Percentiles rank a stretch among this genome's conserved stretches.
Evolutionary conservation across 768 basidiomycete species (phyloP).

Genomic region (Kwoniella dendrophila): DNA sequence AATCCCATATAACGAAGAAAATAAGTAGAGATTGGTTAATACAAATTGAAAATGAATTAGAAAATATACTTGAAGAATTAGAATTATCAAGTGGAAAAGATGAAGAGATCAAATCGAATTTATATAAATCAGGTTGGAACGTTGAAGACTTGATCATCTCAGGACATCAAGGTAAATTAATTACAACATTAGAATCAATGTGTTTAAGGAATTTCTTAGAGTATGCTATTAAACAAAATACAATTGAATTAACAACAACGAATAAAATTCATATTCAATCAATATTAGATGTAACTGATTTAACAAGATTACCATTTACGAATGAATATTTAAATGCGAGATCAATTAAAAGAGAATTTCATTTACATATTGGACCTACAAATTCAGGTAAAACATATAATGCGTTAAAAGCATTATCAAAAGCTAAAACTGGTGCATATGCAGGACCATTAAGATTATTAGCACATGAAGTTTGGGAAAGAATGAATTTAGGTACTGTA

Average conservation of each 20-base stretch:
- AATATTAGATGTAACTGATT: conserved; percentile 34
- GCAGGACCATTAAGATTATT: conserved; percentile 89
- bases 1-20: background rate
- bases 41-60: conserved; percentile 9
- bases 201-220: conserved; percentile 38
- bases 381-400: conserved; percentile 97
- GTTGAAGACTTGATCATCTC: conserved; percentile 30
- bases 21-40: conserved; percentile 15
- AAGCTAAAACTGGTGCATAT: conserved; percentile 73
- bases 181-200: conserved; percentile 36
- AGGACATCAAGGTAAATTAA: conserved; percentile 33
- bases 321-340: conserved; percentile 58
- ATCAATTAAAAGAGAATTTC: conserved; percentile 69
- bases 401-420: conserved; percentile 83
- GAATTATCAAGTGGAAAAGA: too few species aligned
- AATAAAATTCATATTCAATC: conserved; percentile 26
- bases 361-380: conserved; percentile 96
- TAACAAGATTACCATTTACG: conserved; percentile 42
- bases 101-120: too few species aligned
- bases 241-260: background rate
- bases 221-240: conserved; percentile 1
- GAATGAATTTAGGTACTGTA: conserved; percentile 87
- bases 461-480: conserved; percentile 90
- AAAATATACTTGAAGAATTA: too few species aligned
- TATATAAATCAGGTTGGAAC: too few species aligned